Evolutionary conservation across 345 rosid species (phyloP).

Genomic region (Geranium brycei): DNA sequence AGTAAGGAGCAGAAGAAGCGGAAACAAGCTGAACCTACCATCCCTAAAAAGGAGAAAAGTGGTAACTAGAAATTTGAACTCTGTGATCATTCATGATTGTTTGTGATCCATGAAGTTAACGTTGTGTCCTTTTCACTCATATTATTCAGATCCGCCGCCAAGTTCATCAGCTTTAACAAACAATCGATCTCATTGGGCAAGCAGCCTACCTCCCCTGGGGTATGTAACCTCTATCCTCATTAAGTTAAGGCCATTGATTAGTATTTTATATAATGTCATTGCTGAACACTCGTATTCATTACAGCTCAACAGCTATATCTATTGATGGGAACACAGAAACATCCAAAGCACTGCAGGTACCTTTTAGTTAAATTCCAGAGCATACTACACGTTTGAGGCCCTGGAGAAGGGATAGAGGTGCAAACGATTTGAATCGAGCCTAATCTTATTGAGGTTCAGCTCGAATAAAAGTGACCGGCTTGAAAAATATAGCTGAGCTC

Average conservation of each 20-base stretch:
- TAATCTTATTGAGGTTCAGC: too few species aligned
- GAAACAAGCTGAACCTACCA: constrained; percentile 10
- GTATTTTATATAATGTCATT: constrained; percentile 1
- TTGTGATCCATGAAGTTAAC: background rate
- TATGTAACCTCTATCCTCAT: constrained; percentile 11
- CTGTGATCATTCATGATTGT: background rate
- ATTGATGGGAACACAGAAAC: constrained; percentile 20
- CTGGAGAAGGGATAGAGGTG: too few species aligned
- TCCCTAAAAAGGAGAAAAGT: constrained; percentile 15
- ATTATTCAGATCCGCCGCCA: constrained; percentile 22
- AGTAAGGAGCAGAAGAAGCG: constrained; percentile 15
- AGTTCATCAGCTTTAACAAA: constrained; percentile 25
- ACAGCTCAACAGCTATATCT: constrained; percentile 27
- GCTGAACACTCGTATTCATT: background rate
- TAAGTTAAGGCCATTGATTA: constrained; percentile 4
- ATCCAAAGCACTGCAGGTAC: constrained; percentile 28
- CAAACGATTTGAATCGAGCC: too few species aligned
- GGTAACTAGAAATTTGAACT: constrained; percentile 17
- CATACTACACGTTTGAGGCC: too few species aligned
- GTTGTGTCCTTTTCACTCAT: constrained; percentile 3
- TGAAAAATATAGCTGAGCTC: too few species aligned
- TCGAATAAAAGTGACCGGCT: too few species aligned
- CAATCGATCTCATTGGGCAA: constrained; percentile 23
- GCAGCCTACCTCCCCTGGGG: constrained; percentile 30
- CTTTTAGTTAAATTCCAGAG: too few species aligned